These are phyloP conservation scores for Neopestalotiopsis clavispora DNA, from an alignment of 2,329 filamentous ascomycete genomes.

Conservation along the genomic window DNA sequence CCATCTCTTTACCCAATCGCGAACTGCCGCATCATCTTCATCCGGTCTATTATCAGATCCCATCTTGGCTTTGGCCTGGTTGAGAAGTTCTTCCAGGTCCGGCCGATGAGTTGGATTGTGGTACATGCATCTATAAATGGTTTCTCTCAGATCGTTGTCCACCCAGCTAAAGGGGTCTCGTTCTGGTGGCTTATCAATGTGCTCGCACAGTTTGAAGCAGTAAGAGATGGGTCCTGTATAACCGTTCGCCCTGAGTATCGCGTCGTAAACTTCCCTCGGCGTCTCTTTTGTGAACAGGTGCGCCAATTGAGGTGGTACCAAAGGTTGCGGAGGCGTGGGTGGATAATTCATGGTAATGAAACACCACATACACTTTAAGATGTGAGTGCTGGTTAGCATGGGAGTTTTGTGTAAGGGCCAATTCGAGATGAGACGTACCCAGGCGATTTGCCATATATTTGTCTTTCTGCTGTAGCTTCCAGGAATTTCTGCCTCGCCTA, in stretches of 20 bases:
- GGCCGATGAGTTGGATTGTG: neutral
- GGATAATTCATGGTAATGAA: neutral
- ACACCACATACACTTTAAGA: neutral
- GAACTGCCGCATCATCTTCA: neutral
- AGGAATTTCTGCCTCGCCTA: neutral
- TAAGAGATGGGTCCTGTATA: neutral
- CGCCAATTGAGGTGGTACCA: neutral
- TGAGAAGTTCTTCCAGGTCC: neutral
- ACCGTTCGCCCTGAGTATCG: neutral
- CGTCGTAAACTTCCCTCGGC: neutral
- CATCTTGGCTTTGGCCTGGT: neutral
- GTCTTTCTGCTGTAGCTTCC: constrained; percentile 1
- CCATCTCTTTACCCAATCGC: neutral
- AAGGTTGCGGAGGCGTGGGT: neutral
- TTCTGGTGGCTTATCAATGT: neutral
- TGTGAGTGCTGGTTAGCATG: too few species aligned
- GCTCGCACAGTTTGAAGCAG: neutral
- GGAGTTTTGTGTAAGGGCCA: too few species aligned
- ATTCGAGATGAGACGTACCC: neutral
- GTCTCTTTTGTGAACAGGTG: neutral
- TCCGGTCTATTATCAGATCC: neutral
- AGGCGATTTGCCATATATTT: constrained; percentile 3
- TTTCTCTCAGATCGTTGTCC: neutral
- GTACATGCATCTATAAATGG: neutral
- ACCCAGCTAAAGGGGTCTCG: neutral